A percentile compares a stretch with the other conserved stretches of the same genome.
Evolutionary conservation across 257 asterid genomes (phyloP).

Genomic region (Jasminum sambac): DNA sequence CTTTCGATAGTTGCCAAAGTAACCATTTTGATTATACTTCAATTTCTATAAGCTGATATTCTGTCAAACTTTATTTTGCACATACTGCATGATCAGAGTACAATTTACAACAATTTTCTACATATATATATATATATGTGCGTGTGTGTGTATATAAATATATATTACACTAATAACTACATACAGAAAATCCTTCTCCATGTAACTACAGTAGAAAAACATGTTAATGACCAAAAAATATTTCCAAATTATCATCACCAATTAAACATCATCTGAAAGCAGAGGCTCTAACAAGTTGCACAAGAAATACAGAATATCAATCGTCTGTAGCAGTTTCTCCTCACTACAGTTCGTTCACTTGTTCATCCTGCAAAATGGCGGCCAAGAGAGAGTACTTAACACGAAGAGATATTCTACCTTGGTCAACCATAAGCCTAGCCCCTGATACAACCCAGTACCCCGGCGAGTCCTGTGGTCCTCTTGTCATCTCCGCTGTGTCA

Average conservation of each 20-base stretch:
- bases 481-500: slow-evolving; percentile 68
- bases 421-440: slow-evolving; percentile 69
- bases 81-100: too few species aligned
- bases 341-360: neutral
- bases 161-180: neutral
- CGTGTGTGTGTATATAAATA: neutral
- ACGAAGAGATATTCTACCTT: slow-evolving; percentile 61
- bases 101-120: too few species aligned
- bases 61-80: too few species aligned
- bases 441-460: slow-evolving; percentile 89
- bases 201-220: neutral
- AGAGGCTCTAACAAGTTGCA: too few species aligned
- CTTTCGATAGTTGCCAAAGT: too few species aligned
- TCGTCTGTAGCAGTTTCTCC: neutral
- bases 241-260: neutral
- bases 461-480: slow-evolving; percentile 75
- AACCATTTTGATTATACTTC: too few species aligned
- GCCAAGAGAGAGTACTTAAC: slow-evolving; percentile 70
- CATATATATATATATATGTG: neutral
- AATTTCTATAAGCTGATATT: too few species aligned
- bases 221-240: neutral
- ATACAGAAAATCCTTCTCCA: neutral
- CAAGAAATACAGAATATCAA: neutral
- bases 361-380: slow-evolving; percentile 53
- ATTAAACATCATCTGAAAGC: neutral